Percentiles rank a stretch among this genome's conserved stretches.
These are phyloP conservation scores for Quercus lobata DNA, from an alignment of 331 rosid genomes.

Conservation along the genomic window DNA sequence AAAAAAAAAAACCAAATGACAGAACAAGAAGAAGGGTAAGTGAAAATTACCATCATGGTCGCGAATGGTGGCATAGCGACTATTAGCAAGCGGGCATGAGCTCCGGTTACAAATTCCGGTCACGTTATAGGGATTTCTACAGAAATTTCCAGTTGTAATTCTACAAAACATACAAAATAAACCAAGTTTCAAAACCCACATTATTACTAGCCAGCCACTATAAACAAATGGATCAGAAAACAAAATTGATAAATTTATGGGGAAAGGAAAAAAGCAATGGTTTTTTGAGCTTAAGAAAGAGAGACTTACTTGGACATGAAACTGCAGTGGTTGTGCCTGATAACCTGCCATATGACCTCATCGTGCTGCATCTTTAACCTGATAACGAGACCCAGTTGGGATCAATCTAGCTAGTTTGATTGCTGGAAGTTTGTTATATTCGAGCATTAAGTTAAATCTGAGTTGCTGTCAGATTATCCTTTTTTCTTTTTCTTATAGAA, in stretches of 20 bases:
- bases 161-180: constrained; percentile 24
- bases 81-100: constrained; percentile 91
- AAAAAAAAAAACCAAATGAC: not conserved
- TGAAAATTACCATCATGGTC: constrained; percentile 61
- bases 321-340: constrained; percentile 95
- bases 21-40: not conserved
- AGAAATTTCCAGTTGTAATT: constrained; percentile 66
- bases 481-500: too few relatives aligned
- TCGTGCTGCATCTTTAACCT: constrained; percentile 70
- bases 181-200: not conserved
- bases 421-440: too few relatives aligned
- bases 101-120: constrained; percentile 92
- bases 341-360: constrained; percentile 95
- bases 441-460: too few relatives aligned
- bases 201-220: not conserved
- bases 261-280: not conserved
- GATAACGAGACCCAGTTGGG: too few relatives aligned
- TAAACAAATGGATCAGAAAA: not conserved
- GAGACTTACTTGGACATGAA: constrained; percentile 67
- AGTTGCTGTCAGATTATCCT: too few relatives aligned
- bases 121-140: constrained; percentile 80
- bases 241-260: not conserved
- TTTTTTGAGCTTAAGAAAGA: not conserved
- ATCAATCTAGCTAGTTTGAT: too few relatives aligned
- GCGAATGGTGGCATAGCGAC: constrained; percentile 91